These are phyloP conservation scores for Cladosporium sp. DNA, from an alignment of 2,329 filamentous ascomycete genomes.

Conservation along the genomic window DNA sequence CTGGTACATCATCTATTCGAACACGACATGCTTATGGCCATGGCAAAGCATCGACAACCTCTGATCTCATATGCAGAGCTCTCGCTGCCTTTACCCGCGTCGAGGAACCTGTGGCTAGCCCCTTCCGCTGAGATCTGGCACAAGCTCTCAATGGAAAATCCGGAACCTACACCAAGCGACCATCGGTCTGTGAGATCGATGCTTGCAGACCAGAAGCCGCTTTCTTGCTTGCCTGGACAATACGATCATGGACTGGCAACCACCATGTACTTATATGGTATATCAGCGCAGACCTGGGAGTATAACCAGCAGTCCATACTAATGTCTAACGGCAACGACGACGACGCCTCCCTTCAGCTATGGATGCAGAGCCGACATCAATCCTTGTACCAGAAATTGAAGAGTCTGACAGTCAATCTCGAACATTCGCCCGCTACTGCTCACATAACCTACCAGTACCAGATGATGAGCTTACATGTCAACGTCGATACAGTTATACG, in stretches of 20 bases:
- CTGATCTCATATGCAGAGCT: constrained; percentile 27
- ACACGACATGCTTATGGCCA: constrained; percentile 26
- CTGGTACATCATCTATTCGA: constrained; percentile 28
- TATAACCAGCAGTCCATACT: constrained; percentile 24
- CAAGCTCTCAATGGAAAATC: constrained; percentile 4
- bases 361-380: constrained; percentile 27
- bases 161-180: background rate
- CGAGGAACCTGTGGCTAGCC: constrained; percentile 24
- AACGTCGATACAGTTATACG: constrained; percentile 24
- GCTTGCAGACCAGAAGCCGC: constrained; percentile 8
- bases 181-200: constrained; percentile 21
- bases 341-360: constrained; percentile 23
- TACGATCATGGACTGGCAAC: constrained; percentile 22
- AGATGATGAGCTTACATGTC: constrained; percentile 25
- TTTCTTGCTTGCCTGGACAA: constrained; percentile 19
- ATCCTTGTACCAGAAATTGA: constrained; percentile 21
- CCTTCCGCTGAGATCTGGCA: constrained; percentile 24
- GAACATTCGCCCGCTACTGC: constrained; percentile 16
- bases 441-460: constrained; percentile 21
- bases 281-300: constrained; percentile 26
- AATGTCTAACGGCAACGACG: constrained; percentile 2
- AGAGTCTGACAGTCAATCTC: background rate
- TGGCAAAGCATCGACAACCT: constrained; percentile 25
- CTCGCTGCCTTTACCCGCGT: constrained; percentile 24
- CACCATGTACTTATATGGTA: constrained; percentile 21